These are phyloP conservation scores for Filobasidium uniguttulatum DNA, from an alignment of 1,284 basidiomycete species.

Conservation along the genomic window DNA sequence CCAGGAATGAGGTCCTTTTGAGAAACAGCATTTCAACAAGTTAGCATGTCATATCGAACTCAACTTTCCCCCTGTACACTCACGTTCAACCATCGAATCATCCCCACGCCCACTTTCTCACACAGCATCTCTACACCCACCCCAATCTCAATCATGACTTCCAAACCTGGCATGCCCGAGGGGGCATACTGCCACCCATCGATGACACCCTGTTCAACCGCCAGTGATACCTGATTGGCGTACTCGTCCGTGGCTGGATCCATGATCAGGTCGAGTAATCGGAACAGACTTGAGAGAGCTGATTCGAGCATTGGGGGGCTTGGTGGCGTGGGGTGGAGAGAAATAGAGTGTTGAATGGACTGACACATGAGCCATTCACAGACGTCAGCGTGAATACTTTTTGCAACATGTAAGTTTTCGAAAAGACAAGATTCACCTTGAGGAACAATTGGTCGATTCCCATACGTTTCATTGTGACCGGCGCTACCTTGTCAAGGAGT, in stretches of 20 bases:
- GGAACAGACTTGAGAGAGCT: constrained; percentile 8
- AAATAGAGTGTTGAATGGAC: constrained; percentile 29
- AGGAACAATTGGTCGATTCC: constrained; percentile 30
- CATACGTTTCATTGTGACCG: constrained; percentile 24
- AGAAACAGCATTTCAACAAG: neutral
- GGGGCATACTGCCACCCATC: constrained; percentile 31
- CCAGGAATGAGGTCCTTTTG: constrained; percentile 28
- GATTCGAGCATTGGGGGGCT: constrained; percentile 21
- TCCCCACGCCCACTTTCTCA: constrained; percentile 22
- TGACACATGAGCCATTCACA: constrained; percentile 2
- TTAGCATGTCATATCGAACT: neutral
- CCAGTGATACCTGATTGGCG: constrained; percentile 22
- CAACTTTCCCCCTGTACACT: constrained; percentile 8
- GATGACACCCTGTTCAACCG: constrained; percentile 27
- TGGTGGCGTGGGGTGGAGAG: constrained; percentile 26
- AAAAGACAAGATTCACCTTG: neutral
- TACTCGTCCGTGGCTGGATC: constrained; percentile 16
- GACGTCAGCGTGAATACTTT: neutral
- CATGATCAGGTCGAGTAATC: constrained; percentile 3
- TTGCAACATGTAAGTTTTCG: neutral
- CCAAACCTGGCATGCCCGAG: constrained; percentile 24
- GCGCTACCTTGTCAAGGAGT: constrained; percentile 22
- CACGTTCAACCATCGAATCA: constrained; percentile 34
- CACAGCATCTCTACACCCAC: constrained; percentile 23
- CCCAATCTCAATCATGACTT: constrained; percentile 23